phyloP scores from a whole-genome alignment of 2,329 filamentous ascomycete species.

The Alternaria novae-zelandiae region DNA sequence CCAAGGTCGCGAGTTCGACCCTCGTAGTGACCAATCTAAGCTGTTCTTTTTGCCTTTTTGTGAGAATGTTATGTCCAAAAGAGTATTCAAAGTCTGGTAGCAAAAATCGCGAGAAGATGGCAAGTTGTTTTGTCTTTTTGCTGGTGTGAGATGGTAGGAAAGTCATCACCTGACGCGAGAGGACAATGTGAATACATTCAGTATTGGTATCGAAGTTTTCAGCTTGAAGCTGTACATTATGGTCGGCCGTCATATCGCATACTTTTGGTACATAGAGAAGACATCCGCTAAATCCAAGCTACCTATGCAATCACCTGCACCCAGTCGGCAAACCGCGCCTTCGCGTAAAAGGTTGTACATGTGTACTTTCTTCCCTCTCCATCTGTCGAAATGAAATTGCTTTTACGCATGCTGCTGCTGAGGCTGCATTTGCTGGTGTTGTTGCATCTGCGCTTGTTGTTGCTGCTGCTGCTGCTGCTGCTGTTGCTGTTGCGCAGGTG shows the following conservation, averaged over 20 bases:
- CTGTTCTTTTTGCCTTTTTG: no score
- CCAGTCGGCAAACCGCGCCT: neutral
- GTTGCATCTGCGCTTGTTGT: neutral
- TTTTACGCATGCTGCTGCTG: neutral
- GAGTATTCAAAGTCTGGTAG: no score
- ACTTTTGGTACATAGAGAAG: neutral
- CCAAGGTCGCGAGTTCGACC: no score
- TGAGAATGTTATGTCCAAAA: no score
- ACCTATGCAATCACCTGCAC: neutral
- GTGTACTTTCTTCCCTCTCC: neutral
- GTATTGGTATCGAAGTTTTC: neutral
- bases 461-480: neutral
- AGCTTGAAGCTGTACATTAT: neutral
- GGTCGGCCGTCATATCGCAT: neutral
- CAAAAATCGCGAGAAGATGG: no score
- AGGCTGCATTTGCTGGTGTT: neutral
- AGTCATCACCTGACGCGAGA: no score
- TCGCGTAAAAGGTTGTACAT: neutral
- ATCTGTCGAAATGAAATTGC: neutral
- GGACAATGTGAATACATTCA: no score
- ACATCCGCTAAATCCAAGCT: neutral
- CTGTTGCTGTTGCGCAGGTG: slow-evolving; percentile 5
- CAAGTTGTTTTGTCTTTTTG: no score
- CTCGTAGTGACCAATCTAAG: no score
- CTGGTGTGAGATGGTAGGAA: no score